phyloP scores from a whole-genome alignment of 768 basidiomycete genomes.

The Leccinum longicurvipes region DNA sequence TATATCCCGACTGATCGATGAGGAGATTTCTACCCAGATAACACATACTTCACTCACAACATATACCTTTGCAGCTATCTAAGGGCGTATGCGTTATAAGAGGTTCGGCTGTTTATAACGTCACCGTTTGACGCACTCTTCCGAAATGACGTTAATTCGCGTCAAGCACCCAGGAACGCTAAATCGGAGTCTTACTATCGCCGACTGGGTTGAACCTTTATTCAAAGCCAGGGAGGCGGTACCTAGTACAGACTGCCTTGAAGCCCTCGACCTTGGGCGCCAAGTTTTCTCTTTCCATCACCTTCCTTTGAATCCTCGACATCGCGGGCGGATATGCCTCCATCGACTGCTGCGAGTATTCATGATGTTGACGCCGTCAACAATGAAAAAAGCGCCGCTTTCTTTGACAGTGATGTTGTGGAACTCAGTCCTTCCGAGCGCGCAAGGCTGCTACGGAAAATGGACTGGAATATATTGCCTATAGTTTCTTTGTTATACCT shows the following conservation, averaged over 20 bases:
- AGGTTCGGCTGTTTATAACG: too few species aligned
- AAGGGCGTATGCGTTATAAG: too few species aligned
- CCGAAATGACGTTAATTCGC: background rate
- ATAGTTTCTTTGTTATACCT: conserved; percentile 44
- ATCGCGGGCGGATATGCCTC: conserved; percentile 11
- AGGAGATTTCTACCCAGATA: too few species aligned
- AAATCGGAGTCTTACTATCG: background rate
- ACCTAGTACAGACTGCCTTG: too few species aligned
- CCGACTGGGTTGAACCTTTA: background rate
- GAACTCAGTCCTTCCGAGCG: conserved; percentile 20
- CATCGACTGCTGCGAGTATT: conserved; percentile 10
- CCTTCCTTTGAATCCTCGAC: background rate
- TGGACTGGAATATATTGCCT: conserved; percentile 44
- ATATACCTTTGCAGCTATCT: too few species aligned
- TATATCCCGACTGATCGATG: too few species aligned
- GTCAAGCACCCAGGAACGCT: background rate
- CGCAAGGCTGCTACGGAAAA: conserved; percentile 35
- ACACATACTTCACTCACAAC: too few species aligned
- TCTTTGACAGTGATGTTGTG: background rate
- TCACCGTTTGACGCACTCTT: too few species aligned
- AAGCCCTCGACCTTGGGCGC: background rate
- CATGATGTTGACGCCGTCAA: conserved; percentile 2
- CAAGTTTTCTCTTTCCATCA: background rate
- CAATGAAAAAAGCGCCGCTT: conserved; percentile 10
- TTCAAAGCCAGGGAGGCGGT: background rate